Evolutionary conservation across 2,329 filamentous ascomycete genomes (phyloP), one percentile per base, ranked within the genome.

Genomic region (Talaromyces funiculosus): DNA sequence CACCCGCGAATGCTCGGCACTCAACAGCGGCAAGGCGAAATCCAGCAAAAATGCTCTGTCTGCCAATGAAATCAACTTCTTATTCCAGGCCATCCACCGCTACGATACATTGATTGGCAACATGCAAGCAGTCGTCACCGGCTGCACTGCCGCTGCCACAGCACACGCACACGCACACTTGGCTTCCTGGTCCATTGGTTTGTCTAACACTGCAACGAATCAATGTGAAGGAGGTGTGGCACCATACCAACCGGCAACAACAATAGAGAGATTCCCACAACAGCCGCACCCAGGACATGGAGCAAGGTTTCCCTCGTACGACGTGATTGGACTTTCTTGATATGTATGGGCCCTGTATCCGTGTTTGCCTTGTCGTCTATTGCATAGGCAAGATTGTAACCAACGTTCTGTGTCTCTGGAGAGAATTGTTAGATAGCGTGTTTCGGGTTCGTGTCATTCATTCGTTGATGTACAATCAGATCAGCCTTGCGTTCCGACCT

Each of bases 41-140:
- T n/a, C 31, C 7, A 31, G 22, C 42, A 45, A 31, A n/a, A 40
- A 42, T 22, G 20, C 20, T 12, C 18, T 58, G 24, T 51, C 33
- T 22, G 42, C 60, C 8, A 35, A n/a, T 18, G 26, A 61, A 16
- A 35, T 58, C 7, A 35, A 22, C 22, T 42, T 53, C 16, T 9
- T 57, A 5, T 22, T 53, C 12, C 43, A 58, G 12, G 37, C 51
- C 9, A 29, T 49, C 9, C 49, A 43, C 26, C 60, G 47, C 20
- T 58, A 61, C n/a, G 54, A 54, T 42, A 26, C 37, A 10, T 47
- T 61, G 20, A 26, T 61, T 43, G 54, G 42, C 8, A 40, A 45
- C 20, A 35, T 61, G 37, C 55, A 43, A 38, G 40, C 40, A 22
- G 26, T 45, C 16, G 22, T 58, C 31, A 18, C 60, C 4, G 33